These are phyloP conservation scores for Zymoseptoria passerinii DNA, from an alignment of 2,329 filamentous ascomycete species.

Conservation along the genomic window DNA sequence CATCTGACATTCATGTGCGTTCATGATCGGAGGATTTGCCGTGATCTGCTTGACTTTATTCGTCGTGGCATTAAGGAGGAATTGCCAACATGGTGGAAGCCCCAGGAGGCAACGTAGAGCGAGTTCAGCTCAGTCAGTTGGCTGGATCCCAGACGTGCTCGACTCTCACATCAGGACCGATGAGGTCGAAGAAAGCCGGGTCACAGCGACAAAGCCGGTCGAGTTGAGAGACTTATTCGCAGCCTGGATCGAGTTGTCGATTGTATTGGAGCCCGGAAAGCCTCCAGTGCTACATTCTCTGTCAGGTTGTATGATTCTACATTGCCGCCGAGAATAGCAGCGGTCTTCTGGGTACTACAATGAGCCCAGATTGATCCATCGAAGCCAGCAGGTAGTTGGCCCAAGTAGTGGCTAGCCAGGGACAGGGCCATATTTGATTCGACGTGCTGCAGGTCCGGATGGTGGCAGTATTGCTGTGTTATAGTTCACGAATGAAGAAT, in stretches of 20 bases:
- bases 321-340: background rate
- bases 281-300: background rate
- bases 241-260: background rate
- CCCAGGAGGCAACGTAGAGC: conserved; percentile 9
- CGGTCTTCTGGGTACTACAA: background rate
- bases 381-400: background rate
- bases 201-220: conserved; percentile 12
- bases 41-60: conserved; percentile 6
- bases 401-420: background rate
- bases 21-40: conserved; percentile 8
- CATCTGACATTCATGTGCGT: conserved; percentile 13
- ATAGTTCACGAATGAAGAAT: background rate
- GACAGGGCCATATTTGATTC: background rate
- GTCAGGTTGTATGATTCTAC: no score
- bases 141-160: conserved; percentile 5
- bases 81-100: conserved; percentile 7
- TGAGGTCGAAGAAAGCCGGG: conserved; percentile 9
- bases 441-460: background rate
- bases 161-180: conserved; percentile 9
- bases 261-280: background rate
- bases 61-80: conserved; percentile 4
- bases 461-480: background rate
- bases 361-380: background rate
- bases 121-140: conserved; percentile 1
- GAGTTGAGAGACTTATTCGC: conserved; percentile 4